Evolutionary conservation across 164 flowering plant species (phyloP).

Genomic region (Stephania cephalantha): DNA sequence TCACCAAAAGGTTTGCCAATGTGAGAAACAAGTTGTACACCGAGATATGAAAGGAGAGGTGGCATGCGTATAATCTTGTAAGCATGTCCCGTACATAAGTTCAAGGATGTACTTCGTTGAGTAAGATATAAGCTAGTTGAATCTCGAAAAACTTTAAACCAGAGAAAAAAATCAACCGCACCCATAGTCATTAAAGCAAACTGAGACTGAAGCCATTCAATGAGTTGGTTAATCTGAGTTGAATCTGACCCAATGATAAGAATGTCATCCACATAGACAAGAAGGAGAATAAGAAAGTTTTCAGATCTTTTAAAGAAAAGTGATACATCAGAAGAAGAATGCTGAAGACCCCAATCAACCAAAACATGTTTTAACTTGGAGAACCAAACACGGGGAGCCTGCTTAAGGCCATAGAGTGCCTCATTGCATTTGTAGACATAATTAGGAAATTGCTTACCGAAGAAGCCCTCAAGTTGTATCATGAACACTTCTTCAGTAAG

Average conservation of each 20-base stretch:
- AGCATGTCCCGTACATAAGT: no score
- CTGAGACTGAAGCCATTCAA: no score
- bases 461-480: neutral
- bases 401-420: neutral
- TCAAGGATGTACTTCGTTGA: no score
- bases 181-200: no score
- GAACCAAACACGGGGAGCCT: neutral
- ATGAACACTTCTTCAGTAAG: neutral
- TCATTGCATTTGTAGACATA: neutral
- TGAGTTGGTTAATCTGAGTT: neutral
- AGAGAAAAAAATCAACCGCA: no score
- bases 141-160: no score
- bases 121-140: no score
- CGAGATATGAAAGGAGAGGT: no score
- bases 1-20: no score
- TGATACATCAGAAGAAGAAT: neutral
- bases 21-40: no score
- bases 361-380: neutral
- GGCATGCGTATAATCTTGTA: no score
- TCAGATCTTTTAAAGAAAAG: neutral
- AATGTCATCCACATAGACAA: neutral
- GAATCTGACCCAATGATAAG: neutral
- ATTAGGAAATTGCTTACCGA: neutral
- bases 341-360: neutral
- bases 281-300: neutral